phyloP scores from a whole-genome alignment of 768 basidiomycete species.

The Clitopilus hobsonii region DNA sequence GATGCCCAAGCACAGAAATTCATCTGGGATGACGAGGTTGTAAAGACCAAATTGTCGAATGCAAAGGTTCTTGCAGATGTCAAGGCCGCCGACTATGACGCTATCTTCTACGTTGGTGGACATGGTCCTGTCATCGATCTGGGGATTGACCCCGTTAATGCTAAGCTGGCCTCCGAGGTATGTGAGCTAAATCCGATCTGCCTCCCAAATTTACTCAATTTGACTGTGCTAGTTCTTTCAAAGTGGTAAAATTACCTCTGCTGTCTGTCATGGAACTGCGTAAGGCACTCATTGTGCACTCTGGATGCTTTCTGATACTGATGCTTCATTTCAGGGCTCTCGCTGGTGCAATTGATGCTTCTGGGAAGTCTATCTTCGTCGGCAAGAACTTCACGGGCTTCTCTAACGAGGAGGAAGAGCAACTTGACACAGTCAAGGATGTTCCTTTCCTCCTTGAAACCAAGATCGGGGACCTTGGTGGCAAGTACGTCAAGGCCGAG shows the following conservation, averaged over 20 bases:
- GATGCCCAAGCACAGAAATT: slow-evolving; percentile 57
- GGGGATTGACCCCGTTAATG: slow-evolving; percentile 49
- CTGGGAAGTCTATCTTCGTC: slow-evolving; percentile 61
- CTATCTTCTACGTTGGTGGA: slow-evolving; percentile 76
- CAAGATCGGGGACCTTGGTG: slow-evolving; percentile 42
- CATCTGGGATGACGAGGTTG: slow-evolving; percentile 45
- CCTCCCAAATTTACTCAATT: no score
- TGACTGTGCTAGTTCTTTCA: slow-evolving; percentile 72
- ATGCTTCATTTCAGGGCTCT: slow-evolving; percentile 38
- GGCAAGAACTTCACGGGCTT: slow-evolving; percentile 61
- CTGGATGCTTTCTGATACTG: not conserved
- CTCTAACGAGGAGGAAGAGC: slow-evolving; percentile 65
- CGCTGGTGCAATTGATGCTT: slow-evolving; percentile 46
- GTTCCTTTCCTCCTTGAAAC: slow-evolving; percentile 73
- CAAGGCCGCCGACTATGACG: slow-evolving; percentile 56
- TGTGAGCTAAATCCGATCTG: no score
- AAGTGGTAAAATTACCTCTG: slow-evolving; percentile 57
- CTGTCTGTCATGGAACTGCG: slow-evolving; percentile 82
- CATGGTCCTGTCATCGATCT: slow-evolving; percentile 78
- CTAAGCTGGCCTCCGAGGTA: slow-evolving; percentile 51
- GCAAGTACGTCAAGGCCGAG: no score
- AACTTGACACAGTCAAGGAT: slow-evolving; percentile 28
- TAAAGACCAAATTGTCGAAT: slow-evolving; percentile 44
- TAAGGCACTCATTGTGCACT: slow-evolving; percentile 25
- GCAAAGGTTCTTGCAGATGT: slow-evolving; percentile 62